These are phyloP conservation scores for Nakaseomyces glabratus DNA, from an alignment of 1,139 yeast species.

Conservation along the genomic window DNA sequence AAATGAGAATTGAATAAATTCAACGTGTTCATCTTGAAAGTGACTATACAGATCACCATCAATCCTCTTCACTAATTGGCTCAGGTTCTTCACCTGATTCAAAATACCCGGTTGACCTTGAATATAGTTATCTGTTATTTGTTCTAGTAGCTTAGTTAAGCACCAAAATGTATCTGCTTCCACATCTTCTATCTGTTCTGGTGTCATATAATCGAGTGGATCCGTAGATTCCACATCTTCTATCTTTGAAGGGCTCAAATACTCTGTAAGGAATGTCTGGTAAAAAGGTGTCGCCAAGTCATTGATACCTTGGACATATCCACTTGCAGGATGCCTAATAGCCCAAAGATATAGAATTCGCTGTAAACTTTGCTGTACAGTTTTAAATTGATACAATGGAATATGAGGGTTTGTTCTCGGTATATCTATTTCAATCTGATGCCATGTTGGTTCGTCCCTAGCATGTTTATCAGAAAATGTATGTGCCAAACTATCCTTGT, in stretches of 20 bases:
- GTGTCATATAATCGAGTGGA: constrained; percentile 49
- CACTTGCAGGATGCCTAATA: constrained; percentile 93
- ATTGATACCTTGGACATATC: constrained; percentile 98
- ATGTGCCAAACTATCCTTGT: constrained; percentile 55
- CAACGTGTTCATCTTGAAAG: constrained; percentile 70
- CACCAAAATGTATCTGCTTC: constrained; percentile 99
- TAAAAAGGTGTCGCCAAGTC: constrained; percentile 91
- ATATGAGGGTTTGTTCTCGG: constrained; percentile 90
- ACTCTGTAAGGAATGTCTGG: constrained; percentile 73
- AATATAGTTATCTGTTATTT: constrained; percentile 91
- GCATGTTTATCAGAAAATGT: constrained; percentile 47
- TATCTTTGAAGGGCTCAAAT: constrained; percentile 35
- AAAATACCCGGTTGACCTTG: constrained; percentile 98
- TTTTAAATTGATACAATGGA: constrained; percentile 55
- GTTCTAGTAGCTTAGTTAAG: constrained; percentile 77
- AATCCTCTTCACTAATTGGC: constrained; percentile 69
- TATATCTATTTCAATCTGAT: constrained; percentile 90
- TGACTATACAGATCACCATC: constrained; percentile 68
- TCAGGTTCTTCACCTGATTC: constrained; percentile 75
- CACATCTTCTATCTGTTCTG: constrained; percentile 45
- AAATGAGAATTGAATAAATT: constrained; percentile 89
- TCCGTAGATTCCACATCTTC: constrained; percentile 47
- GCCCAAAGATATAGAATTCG: constrained; percentile 90
- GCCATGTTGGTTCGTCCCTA: constrained; percentile 82
- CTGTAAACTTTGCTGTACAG: constrained; percentile 72